Percentiles rank a stretch among this genome's conserved stretches.
Conservation (phyloP, 805 yeast species). For the Jamesozyma lodderae region DNA sequence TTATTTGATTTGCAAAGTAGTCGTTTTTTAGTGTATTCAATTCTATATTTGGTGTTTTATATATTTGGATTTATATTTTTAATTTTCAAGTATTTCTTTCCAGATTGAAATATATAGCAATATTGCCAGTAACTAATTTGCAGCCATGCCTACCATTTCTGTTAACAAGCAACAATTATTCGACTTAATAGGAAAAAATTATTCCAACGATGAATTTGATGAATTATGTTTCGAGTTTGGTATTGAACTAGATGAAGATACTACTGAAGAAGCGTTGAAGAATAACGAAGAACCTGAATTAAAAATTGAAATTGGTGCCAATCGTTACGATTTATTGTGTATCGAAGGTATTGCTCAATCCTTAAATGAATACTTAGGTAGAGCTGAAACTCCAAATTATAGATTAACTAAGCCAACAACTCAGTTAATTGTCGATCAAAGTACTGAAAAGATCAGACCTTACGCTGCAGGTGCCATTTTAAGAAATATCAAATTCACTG, state of each 20-base stretch:
- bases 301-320: conserved; percentile 95
- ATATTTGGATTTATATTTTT: not conserved
- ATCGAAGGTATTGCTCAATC: conserved; percentile 97
- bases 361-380: conserved; percentile 80
- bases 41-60: not conserved
- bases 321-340: conserved; percentile 96
- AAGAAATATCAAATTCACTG: conserved; percentile 72
- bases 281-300: conserved; percentile 70
- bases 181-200: conserved; percentile 59
- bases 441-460: conserved; percentile 72
- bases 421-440: conserved; percentile 62
- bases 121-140: too few species aligned
- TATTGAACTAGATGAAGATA: conserved; percentile 94
- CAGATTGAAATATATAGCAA: too few species aligned
- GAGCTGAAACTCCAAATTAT: conserved; percentile 54
- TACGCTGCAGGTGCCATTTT: conserved; percentile 93
- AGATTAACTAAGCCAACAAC: conserved; percentile 55
- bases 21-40: too few species aligned
- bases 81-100: not conserved
- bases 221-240: conserved; percentile 97
- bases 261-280: conserved; percentile 50
- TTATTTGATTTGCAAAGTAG: too few species aligned
- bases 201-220: conserved; percentile 86
- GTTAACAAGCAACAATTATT: conserved; percentile 92
- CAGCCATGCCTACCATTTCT: conserved; percentile 96